These are phyloP conservation scores for Aspergillus tanneri DNA, from an alignment of 2,329 filamentous ascomycete genomes.

Conservation along the genomic window DNA sequence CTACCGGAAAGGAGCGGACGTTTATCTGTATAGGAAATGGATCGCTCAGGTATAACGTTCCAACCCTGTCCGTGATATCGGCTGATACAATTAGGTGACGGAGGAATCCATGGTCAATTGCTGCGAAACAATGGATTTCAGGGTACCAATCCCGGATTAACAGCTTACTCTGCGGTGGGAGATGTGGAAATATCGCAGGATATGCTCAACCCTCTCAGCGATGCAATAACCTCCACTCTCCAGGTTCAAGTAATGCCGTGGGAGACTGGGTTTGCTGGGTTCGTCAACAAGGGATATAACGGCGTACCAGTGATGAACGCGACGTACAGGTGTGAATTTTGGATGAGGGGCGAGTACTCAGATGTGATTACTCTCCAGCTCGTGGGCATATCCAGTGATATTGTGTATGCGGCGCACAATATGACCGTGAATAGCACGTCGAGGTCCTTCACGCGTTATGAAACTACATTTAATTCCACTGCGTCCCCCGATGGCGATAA, in stretches of 20 bases:
- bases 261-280: conserved; percentile 32
- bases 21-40: conserved; percentile 53
- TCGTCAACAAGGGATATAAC: conserved; percentile 45
- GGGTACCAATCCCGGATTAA: conserved; percentile 46
- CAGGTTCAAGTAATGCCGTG: conserved; percentile 30
- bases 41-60: too few relatives aligned
- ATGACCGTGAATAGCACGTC: conserved; percentile 16
- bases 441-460: conserved; percentile 18
- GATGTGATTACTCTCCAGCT: conserved; percentile 19
- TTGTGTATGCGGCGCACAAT: conserved; percentile 19
- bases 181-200: conserved; percentile 50
- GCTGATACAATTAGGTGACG: too few relatives aligned
- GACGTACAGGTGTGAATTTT: conserved; percentile 24
- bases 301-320: conserved; percentile 25
- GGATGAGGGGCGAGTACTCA: conserved; percentile 24
- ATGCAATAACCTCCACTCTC: conserved; percentile 54
- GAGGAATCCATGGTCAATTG: conserved; percentile 70
- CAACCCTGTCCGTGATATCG: too few relatives aligned
- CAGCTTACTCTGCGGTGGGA: conserved; percentile 49
- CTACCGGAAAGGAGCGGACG: too few relatives aligned
- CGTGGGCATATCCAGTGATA: conserved; percentile 18
- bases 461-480: conserved; percentile 17
- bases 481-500: conserved; percentile 18
- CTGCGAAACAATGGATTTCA: conserved; percentile 72
- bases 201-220: conserved; percentile 51